Evolutionary conservation across 2,329 filamentous ascomycete species (phyloP).

Genomic region (Stagonosporopsis rhizophila): DNA sequence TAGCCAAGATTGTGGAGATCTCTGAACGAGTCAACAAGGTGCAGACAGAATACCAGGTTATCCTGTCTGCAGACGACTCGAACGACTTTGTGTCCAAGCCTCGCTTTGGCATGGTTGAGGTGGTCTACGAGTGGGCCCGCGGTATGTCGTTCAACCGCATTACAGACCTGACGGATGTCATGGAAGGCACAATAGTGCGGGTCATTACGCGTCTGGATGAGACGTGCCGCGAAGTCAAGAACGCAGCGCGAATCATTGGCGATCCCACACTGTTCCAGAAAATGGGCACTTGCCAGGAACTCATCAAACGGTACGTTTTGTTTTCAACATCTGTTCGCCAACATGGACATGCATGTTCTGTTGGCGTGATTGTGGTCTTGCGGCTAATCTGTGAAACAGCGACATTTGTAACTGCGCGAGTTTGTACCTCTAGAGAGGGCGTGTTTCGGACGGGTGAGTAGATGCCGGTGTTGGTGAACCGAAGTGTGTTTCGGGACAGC

Average conservation of each 20-base stretch:
- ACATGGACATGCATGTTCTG: conserved; percentile 12
- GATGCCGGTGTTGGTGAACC: conserved; percentile 9
- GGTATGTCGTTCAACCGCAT: conserved; percentile 99
- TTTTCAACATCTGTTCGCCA: background rate
- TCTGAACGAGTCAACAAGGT: conserved; percentile 91
- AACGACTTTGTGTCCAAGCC: conserved; percentile 90
- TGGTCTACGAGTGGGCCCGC: conserved; percentile 97
- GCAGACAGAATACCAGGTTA: conserved; percentile 90
- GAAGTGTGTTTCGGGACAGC: conserved; percentile 15
- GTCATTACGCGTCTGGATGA: conserved; percentile 95
- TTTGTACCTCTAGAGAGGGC: conserved; percentile 45
- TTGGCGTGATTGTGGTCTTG: conserved; percentile 8
- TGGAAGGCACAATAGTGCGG: conserved; percentile 95
- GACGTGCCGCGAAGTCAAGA: conserved; percentile 96
- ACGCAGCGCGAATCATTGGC: conserved; percentile 91
- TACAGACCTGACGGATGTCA: conserved; percentile 91
- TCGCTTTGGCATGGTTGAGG: conserved; percentile 92
- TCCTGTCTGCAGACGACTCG: conserved; percentile 85
- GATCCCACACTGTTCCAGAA: conserved; percentile 93
- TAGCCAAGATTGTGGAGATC: conserved; percentile 85
- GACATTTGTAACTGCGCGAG: conserved; percentile 52
- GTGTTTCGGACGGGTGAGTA: conserved; percentile 12
- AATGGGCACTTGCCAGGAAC: conserved; percentile 96
- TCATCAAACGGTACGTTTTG: conserved; percentile 90
- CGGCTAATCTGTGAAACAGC: conserved; percentile 39